These are phyloP conservation scores for Perkinsus olseni DNA, from an alignment of 169 alveolate genomes.

Conservation along the genomic window DNA sequence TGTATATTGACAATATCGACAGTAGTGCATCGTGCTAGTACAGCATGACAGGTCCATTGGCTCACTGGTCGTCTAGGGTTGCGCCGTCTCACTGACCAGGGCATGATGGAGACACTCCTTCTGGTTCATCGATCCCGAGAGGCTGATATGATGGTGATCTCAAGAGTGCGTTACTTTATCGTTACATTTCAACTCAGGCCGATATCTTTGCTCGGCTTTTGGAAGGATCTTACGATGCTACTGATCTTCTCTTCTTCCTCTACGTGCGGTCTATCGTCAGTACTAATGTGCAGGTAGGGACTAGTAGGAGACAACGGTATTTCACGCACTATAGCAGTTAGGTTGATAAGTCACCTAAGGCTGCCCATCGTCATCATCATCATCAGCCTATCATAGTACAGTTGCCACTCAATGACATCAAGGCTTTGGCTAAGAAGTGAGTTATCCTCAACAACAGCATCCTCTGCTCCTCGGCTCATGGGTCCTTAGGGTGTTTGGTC, in stretches of 20 bases:
- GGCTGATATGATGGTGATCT: background rate
- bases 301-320: too few species aligned
- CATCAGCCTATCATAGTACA: background rate
- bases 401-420: background rate
- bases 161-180: background rate
- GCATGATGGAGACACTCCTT: background rate
- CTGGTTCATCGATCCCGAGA: background rate
- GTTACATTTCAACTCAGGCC: background rate
- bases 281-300: background rate
- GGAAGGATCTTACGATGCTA: background rate
- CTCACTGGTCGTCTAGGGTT: background rate
- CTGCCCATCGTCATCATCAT: background rate
- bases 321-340: too few species aligned
- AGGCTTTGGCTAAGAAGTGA: background rate
- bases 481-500: background rate
- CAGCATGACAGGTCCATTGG: background rate
- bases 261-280: background rate
- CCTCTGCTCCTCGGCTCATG: background rate
- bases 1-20: background rate
- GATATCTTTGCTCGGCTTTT: background rate
- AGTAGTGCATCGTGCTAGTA: too few species aligned
- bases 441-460: too few species aligned
- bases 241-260: background rate
- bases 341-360: background rate
- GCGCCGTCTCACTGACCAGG: background rate